Conservation (phyloP, 1,284 basidiomycete species). For the Cutaneotrichosporon mucoides region DNA sequence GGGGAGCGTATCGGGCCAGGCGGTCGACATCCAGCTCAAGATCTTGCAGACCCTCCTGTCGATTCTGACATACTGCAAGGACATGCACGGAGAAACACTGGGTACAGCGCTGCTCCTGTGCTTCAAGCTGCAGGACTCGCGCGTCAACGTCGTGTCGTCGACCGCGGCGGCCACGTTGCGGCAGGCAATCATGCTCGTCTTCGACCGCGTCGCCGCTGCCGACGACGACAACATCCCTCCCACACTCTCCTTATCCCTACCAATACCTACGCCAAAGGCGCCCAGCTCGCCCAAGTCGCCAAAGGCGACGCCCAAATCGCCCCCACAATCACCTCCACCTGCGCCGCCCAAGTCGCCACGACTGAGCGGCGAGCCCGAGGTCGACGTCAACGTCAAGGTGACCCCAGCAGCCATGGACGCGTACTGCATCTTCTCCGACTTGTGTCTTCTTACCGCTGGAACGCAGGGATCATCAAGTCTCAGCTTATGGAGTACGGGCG, state of each 20-base stretch:
- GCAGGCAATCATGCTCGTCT: constrained; percentile 95
- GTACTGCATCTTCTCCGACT: constrained; percentile 80
- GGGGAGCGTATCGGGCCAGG: constrained; percentile 80
- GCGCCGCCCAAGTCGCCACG: constrained; percentile 1
- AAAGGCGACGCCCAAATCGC: not conserved
- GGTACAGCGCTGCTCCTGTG: constrained; percentile 80
- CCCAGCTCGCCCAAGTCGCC: constrained; percentile 1
- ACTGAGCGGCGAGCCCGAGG: not conserved
- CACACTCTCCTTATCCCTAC: not conserved
- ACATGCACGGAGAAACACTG: constrained; percentile 71
- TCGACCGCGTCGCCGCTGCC: constrained; percentile 70
- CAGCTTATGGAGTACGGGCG: constrained; percentile 32
- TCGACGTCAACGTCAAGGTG: constrained; percentile 26
- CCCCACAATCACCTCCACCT: too few relatives aligned
- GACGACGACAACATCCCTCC: not conserved
- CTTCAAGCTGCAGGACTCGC: constrained; percentile 90
- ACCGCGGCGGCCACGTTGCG: constrained; percentile 95
- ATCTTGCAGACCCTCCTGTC: constrained; percentile 86
- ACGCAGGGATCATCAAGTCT: constrained; percentile 21
- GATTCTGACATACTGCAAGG: constrained; percentile 77
- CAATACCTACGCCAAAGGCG: not conserved
- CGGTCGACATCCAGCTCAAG: constrained; percentile 89
- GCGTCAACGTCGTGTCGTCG: constrained; percentile 91
- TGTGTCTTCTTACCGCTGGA: constrained; percentile 67
- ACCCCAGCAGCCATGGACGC: constrained; percentile 80